Conservation (phyloP, 2,329 filamentous ascomycete species). For the Pleomassaria siparia region DNA sequence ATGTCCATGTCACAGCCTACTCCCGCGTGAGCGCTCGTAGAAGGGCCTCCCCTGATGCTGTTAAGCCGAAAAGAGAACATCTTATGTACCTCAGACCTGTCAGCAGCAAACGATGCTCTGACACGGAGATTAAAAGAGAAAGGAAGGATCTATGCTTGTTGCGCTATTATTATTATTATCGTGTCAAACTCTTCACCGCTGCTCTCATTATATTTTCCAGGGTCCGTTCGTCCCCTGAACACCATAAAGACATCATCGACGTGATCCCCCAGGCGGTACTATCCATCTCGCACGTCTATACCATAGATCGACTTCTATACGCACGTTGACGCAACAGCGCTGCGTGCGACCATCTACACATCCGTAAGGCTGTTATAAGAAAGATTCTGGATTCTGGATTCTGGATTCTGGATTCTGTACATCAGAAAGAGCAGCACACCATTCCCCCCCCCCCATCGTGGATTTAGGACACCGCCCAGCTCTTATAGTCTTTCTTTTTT, state of each 20-base stretch:
- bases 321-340: slow-evolving; percentile 13
- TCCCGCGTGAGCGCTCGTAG: background rate
- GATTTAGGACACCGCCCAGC: slow-evolving; percentile 2
- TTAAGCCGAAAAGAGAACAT: slow-evolving; percentile 5
- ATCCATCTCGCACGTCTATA: slow-evolving; percentile 12
- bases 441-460: too few relatives aligned
- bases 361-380: background rate
- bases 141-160: slow-evolving; percentile 13
- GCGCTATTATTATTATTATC: slow-evolving; percentile 11
- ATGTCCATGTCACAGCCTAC: background rate
- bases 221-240: slow-evolving; percentile 1
- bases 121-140: slow-evolving; percentile 3
- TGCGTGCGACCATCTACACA: slow-evolving; percentile 12
- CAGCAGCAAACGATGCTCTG: slow-evolving; percentile 4
- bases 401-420: too few relatives aligned
- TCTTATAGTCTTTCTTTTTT: slow-evolving; percentile 4
- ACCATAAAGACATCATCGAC: slow-evolving; percentile 1
- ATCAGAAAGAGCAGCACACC: too few relatives aligned
- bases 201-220: slow-evolving; percentile 3
- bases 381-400: too few relatives aligned
- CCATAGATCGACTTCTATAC: slow-evolving; percentile 11
- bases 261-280: slow-evolving; percentile 9
- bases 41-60: background rate
- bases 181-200: slow-evolving; percentile 12
- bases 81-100: slow-evolving; percentile 13